phyloP scores from a whole-genome alignment of 2,329 filamentous ascomycete species.

The Rhytidhysteron rufulum region DNA sequence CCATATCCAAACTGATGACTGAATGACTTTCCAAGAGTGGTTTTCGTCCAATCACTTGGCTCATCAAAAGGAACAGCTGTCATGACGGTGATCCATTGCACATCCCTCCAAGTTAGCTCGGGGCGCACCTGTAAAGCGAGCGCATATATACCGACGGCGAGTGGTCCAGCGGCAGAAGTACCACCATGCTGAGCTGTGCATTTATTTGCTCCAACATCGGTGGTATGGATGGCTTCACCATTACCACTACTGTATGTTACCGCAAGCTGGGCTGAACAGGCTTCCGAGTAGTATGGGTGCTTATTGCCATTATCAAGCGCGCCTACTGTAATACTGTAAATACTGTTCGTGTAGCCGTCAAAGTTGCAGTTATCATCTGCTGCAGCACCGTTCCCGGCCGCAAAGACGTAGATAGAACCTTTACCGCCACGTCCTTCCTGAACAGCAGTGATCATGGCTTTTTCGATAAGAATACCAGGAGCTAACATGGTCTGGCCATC shows the following conservation, averaged over 20 bases:
- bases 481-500: conserved; percentile 93
- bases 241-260: conserved; percentile 95
- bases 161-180: conserved; percentile 89
- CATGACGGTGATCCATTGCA: conserved; percentile 85
- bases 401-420: conserved; percentile 94
- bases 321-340: conserved; percentile 96
- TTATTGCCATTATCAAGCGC: conserved; percentile 80
- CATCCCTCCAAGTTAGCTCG: conserved; percentile 86
- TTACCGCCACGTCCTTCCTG: conserved; percentile 80
- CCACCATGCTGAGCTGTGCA: conserved; percentile 86
- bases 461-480: conserved; percentile 80
- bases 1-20: conserved; percentile 96
- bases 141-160: conserved; percentile 89
- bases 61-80: conserved; percentile 78
- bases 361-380: conserved; percentile 97
- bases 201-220: conserved; percentile 78
- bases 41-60: conserved; percentile 77
- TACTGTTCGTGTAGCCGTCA: conserved; percentile 98
- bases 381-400: conserved; percentile 86
- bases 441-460: conserved; percentile 87
- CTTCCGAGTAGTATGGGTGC: conserved; percentile 96
- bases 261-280: conserved; percentile 90
- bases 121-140: conserved; percentile 81
- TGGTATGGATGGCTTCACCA: conserved; percentile 89
- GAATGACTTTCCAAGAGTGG: conserved; percentile 76